Evolutionary conservation across 2,329 filamentous ascomycete genomes (phyloP).

Genomic region (Curvularia eragrostidis): DNA sequence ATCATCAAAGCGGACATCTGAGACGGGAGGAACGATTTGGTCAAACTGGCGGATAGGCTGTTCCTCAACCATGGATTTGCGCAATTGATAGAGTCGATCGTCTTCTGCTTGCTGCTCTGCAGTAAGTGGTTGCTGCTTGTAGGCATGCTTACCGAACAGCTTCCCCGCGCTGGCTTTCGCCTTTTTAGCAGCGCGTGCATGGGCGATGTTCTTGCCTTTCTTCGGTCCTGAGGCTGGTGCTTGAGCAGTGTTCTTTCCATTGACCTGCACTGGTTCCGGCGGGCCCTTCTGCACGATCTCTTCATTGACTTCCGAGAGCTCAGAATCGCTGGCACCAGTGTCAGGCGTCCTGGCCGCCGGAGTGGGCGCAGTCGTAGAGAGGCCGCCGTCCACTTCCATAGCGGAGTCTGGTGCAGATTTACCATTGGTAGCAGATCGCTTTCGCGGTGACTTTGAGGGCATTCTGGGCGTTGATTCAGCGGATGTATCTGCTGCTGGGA

Average conservation of each 20-base stretch:
- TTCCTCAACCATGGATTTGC: slow-evolving; percentile 37
- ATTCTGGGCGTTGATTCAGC: slow-evolving; percentile 36
- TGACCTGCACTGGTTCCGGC: slow-evolving; percentile 37
- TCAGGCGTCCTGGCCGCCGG: slow-evolving; percentile 39
- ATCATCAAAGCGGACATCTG: slow-evolving; percentile 47
- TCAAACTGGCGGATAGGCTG: slow-evolving; percentile 34
- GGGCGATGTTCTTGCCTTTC: slow-evolving; percentile 36
- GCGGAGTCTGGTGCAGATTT: slow-evolving; percentile 22
- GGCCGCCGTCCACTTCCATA: slow-evolving; percentile 32
- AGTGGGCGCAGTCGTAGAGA: slow-evolving; percentile 37
- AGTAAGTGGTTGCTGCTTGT: slow-evolving; percentile 39
- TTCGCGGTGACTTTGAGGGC: slow-evolving; percentile 44
- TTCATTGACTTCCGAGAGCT: slow-evolving; percentile 49
- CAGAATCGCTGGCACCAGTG: slow-evolving; percentile 43
- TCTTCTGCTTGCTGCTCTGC: slow-evolving; percentile 39
- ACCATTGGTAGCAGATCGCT: slow-evolving; percentile 35
- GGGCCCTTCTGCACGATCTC: slow-evolving; percentile 47
- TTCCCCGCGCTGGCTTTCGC: slow-evolving; percentile 40
- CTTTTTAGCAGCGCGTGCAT: slow-evolving; percentile 43
- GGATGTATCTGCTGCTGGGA: slow-evolving; percentile 33
- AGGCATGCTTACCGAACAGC: slow-evolving; percentile 36
- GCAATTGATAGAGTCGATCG: slow-evolving; percentile 31
- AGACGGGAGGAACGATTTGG: slow-evolving; percentile 30
- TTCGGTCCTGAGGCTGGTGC: slow-evolving; percentile 28
- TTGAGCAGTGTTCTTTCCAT: slow-evolving; percentile 31